phyloP scores from a whole-genome alignment of 1,284 basidiomycete genomes.

The Ustilago crameri region DNA sequence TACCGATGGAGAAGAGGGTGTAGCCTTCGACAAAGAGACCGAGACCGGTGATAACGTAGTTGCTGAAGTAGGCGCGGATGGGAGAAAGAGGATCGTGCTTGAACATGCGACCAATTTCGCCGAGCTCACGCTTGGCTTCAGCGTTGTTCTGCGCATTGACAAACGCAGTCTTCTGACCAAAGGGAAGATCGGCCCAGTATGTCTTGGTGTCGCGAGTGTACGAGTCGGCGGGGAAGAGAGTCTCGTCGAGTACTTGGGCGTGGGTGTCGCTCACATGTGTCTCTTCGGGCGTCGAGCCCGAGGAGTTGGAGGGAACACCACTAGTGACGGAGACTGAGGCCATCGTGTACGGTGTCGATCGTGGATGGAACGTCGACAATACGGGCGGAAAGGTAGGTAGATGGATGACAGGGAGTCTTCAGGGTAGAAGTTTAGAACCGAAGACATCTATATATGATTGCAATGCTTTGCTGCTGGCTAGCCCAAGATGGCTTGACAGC shows the following conservation, averaged over 20 bases:
- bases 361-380: background rate
- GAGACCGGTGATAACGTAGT: constrained; percentile 72
- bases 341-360: constrained; percentile 5
- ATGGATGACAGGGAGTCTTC: background rate
- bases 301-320: constrained; percentile 11
- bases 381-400: background rate
- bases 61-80: constrained; percentile 70
- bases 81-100: constrained; percentile 71
- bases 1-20: constrained; percentile 72
- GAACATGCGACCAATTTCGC: constrained; percentile 70
- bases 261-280: constrained; percentile 11
- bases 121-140: constrained; percentile 70
- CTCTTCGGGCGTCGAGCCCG: constrained; percentile 10
- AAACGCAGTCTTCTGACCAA: constrained; percentile 65
- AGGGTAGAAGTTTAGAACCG: background rate
- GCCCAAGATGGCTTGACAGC: too few relatives aligned
- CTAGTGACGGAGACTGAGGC: constrained; percentile 13
- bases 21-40: constrained; percentile 72
- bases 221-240: constrained; percentile 63
- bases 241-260: constrained; percentile 50
- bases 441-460: constrained; percentile 5
- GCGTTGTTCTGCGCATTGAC: constrained; percentile 70
- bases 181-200: constrained; percentile 69
- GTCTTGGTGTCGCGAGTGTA: constrained; percentile 59
- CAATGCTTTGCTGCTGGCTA: too few relatives aligned